phyloP scores from a whole-genome alignment of 2,329 filamentous ascomycete genomes.

The Alternaria rosae region DNA sequence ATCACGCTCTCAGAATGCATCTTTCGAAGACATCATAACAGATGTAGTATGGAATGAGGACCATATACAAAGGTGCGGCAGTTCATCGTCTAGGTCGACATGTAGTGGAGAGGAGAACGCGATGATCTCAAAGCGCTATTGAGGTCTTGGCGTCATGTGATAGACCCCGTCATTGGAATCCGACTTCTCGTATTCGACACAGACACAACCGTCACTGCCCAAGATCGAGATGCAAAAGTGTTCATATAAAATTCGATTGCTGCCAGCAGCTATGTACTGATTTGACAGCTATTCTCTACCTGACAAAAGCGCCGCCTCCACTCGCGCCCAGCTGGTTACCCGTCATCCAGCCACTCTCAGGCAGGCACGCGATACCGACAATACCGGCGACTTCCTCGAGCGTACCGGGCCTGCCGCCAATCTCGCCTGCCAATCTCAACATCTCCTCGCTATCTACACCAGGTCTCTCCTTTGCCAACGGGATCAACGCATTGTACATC shows the following conservation, averaged over 20 bases:
- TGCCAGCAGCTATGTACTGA: background rate
- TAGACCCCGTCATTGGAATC: background rate
- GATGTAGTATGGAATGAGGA: no score
- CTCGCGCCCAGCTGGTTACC: slow-evolving; percentile 14
- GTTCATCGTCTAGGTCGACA: background rate
- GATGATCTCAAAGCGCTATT: background rate
- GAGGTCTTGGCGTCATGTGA: background rate
- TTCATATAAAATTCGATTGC: background rate
- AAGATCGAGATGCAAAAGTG: no score
- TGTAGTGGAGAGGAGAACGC: background rate
- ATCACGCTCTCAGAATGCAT: background rate
- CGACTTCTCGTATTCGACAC: background rate
- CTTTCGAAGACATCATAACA: background rate
- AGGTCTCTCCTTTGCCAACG: slow-evolving; percentile 6
- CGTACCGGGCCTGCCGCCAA: slow-evolving; percentile 11
- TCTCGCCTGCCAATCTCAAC: slow-evolving; percentile 8
- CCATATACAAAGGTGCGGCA: background rate
- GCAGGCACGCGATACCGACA: slow-evolving; percentile 13
- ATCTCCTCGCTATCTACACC: slow-evolving; percentile 8
- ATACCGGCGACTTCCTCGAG: slow-evolving; percentile 14
- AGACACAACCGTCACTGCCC: background rate
- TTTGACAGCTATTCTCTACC: background rate
- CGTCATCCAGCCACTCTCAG: slow-evolving; percentile 16
- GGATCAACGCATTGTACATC: slow-evolving; percentile 12
- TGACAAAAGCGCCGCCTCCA: slow-evolving; percentile 11